A percentile compares a stretch with the other conserved stretches of the same genome.
These are phyloP conservation scores for Stereocaulon alpinum DNA, from an alignment of 495 filamentous ascomycete species.

Conservation along the genomic window DNA sequence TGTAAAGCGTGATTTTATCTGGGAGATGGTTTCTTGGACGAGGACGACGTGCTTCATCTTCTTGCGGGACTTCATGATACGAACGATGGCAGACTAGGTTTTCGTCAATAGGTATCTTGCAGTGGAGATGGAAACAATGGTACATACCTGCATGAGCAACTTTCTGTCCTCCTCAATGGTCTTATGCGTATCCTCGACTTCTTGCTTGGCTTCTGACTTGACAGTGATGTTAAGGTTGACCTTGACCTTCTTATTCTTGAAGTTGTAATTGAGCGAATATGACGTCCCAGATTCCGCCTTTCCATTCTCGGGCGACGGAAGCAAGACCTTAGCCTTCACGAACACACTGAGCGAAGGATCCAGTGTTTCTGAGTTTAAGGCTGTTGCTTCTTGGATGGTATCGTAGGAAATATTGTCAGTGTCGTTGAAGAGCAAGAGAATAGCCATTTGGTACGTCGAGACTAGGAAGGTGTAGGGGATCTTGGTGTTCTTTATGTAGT, in stretches of 20 bases:
- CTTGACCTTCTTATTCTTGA: constrained; percentile 95
- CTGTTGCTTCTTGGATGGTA: constrained; percentile 72
- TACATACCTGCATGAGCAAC: constrained; percentile 85
- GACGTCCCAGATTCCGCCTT: constrained; percentile 67
- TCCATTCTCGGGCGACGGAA: constrained; percentile 53
- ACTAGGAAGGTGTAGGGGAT: constrained; percentile 96
- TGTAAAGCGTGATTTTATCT: constrained; percentile 88
- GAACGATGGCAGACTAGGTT: constrained; percentile 84
- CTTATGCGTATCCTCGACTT: constrained; percentile 95
- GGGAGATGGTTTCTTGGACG: constrained; percentile 86
- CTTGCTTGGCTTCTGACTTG: constrained; percentile 89
- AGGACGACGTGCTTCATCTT: constrained; percentile 93
- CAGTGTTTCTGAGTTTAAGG: constrained; percentile 65
- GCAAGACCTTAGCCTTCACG: constrained; percentile 81
- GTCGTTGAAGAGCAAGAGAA: constrained; percentile 94
- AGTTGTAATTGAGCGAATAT: constrained; percentile 80
- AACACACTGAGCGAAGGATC: constrained; percentile 77
- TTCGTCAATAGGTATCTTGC: constrained; percentile 14
- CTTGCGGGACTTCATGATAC: constrained; percentile 99
- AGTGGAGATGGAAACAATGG: constrained; percentile 2
- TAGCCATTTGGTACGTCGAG: constrained; percentile 93
- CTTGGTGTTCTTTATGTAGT: constrained; percentile 80
- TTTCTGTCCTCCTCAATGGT: constrained; percentile 98
- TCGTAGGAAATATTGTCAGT: constrained; percentile 74
- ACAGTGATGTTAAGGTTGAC: constrained; percentile 92